Evolutionary conservation across 257 asterid species (phyloP).

Genomic region (Solanum rostratum): DNA sequence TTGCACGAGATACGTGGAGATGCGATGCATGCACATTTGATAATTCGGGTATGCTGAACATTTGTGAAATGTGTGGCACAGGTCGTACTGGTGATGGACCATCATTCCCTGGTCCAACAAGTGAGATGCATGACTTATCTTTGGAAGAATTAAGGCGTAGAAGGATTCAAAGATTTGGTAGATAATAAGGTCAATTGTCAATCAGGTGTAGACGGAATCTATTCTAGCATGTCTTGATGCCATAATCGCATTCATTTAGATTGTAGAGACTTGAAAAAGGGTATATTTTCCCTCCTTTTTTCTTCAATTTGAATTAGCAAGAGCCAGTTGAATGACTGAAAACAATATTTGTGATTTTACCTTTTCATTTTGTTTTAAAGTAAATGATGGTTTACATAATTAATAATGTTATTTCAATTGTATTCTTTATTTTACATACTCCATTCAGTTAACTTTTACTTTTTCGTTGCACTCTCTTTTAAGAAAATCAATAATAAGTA

Average conservation of each 20-base stretch:
- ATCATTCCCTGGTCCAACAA: neutral
- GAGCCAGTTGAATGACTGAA: too few species aligned
- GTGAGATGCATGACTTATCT: slow-evolving; percentile 18
- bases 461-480: neutral
- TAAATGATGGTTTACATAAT: neutral
- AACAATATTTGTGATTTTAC: too few species aligned
- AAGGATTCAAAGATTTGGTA: slow-evolving; percentile 51
- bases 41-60: slow-evolving; percentile 28
- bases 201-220: neutral
- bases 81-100: slow-evolving; percentile 15
- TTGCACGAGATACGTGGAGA: slow-evolving; percentile 39
- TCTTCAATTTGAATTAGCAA: too few species aligned
- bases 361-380: neutral
- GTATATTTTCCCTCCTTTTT: neutral
- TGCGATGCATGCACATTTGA: slow-evolving; percentile 71
- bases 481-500: too few species aligned
- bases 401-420: neutral
- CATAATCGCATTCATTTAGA: neutral
- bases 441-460: neutral
- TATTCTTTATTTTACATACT: neutral
- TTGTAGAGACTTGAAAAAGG: neutral
- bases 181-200: slow-evolving; percentile 7
- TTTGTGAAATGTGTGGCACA: slow-evolving; percentile 72
- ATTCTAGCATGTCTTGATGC: neutral
- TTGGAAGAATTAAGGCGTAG: slow-evolving; percentile 56